Evolutionary conservation across 2,329 filamentous ascomycete genomes (phyloP), one percentile per base, ranked within the genome.

Genomic region (Calonectria honghensis): DNA sequence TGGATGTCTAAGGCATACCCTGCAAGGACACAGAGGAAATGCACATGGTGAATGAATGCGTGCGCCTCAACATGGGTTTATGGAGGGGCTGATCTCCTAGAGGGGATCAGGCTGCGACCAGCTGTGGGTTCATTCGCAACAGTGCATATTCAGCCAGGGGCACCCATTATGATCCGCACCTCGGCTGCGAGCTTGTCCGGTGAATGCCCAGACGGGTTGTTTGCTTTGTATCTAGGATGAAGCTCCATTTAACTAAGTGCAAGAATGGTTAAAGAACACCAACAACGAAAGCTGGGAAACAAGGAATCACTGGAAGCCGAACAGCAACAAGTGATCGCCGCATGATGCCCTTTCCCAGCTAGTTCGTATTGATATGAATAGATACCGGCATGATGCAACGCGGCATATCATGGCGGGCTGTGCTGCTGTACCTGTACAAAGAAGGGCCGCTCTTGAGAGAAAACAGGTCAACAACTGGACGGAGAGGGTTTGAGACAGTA

Each of bases 351-450:
- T 9, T 63, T 18, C 13, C 16, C 5, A 13, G 57, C 24, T 41
- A 20, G 57, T 18, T n/a, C 14, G 35, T 41, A 41, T 39, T 63
- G 57, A 63, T 63, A 63, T 41, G 57, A 63, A 63, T 41, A 63
- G 57, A 63, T 29, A 13, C 57, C 35, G 57, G 16, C 57, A 63
- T 63, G 57, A 41, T 29, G 57, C 57, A 63, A 41, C 32, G 14
- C 57, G 24, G 35, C 24, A 63, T 41, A 20, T 41, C 9, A 6
- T 3, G 11, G 13, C 3, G 57, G 57, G 57, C 57, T 63, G 57
- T 63, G 57, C 37, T 20, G 24, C n/a, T 20, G 35, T 35, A 35
- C 51, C 18, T 35, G 52, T 32, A 20, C 51, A 31, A 32, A 54
- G 18, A 32, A 54, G 18, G 14, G 51, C n/a, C 16, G 57, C 41